Conservation (phyloP, 441 rosid species). For the Metrosideros polymorpha region DNA sequence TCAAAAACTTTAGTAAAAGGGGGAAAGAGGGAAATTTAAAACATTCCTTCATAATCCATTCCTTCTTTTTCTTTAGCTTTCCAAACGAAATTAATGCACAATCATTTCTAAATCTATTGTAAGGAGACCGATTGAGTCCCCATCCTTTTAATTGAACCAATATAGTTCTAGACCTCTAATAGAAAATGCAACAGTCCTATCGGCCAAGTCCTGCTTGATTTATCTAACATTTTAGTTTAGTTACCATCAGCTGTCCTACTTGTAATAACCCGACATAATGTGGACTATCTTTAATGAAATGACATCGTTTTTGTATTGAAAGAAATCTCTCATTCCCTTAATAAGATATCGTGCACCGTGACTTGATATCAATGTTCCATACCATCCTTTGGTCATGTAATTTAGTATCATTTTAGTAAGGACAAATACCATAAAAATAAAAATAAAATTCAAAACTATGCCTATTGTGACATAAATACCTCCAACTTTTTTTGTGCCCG, state of each 20-base stretch:
- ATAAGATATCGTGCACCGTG: accelerated
- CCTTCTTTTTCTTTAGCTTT: background rate
- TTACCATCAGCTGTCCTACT: accelerated
- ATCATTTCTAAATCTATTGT: accelerated
- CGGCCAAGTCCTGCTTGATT: background rate
- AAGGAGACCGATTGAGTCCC: accelerated
- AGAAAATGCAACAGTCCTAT: background rate
- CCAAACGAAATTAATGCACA: background rate
- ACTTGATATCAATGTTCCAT: background rate
- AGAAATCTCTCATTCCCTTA: background rate
- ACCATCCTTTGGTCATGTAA: background rate
- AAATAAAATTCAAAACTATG: too few relatives aligned
- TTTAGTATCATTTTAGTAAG: background rate
- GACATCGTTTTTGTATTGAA: background rate
- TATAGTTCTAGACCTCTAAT: background rate
- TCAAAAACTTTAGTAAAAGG: background rate
- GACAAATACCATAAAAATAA: too few relatives aligned
- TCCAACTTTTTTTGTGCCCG: too few relatives aligned
- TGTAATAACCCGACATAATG: accelerated
- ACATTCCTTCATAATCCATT: background rate
- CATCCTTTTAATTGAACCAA: background rate
- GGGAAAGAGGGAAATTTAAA: background rate
- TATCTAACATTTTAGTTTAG: accelerated
- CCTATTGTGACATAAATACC: too few relatives aligned
- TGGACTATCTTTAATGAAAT: background rate